Conservation (phyloP, 306 rosid species). For the Lablab purpureus region DNA sequence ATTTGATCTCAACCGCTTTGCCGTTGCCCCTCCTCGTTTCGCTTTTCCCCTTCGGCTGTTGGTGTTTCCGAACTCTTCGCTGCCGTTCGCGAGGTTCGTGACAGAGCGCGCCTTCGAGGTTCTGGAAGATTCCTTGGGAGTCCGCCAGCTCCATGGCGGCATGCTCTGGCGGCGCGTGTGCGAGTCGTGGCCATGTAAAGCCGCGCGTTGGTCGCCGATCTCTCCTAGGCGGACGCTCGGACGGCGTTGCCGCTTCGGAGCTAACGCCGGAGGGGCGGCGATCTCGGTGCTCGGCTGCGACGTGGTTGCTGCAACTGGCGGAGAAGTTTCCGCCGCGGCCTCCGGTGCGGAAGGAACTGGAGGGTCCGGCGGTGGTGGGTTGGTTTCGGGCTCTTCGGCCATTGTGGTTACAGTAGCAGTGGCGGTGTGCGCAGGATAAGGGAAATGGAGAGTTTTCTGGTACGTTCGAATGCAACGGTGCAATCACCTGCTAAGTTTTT, state of each 20-base stretch:
- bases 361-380: conserved; percentile 50
- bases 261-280: conserved; percentile 41
- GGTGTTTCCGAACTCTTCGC: conserved; percentile 46
- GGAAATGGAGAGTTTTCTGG: conserved; percentile 22
- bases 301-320: conserved; percentile 23
- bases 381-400: conserved; percentile 69
- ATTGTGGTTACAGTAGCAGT: conserved; percentile 42
- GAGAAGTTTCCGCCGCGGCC: background rate
- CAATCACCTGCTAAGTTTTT: background rate
- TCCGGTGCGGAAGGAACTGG: conserved; percentile 45
- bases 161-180: conserved; percentile 53
- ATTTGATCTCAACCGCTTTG: conserved; percentile 64
- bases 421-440: conserved; percentile 38
- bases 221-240: conserved; percentile 83
- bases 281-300: conserved; percentile 41
- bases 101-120: conserved; percentile 59
- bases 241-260: conserved; percentile 74
- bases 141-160: conserved; percentile 66
- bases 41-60: conserved; percentile 52
- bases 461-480: conserved; percentile 19
- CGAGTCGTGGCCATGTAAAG: conserved; percentile 50
- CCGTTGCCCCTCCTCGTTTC: conserved; percentile 60
- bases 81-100: conserved; percentile 60
- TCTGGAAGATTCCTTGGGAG: conserved; percentile 53
- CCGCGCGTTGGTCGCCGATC: conserved; percentile 68